A percentile compares a stretch with the other conserved stretches of the same genome.
Conservation (phyloP, 106 monocot species). For the Dioscorea dumetorum region DNA sequence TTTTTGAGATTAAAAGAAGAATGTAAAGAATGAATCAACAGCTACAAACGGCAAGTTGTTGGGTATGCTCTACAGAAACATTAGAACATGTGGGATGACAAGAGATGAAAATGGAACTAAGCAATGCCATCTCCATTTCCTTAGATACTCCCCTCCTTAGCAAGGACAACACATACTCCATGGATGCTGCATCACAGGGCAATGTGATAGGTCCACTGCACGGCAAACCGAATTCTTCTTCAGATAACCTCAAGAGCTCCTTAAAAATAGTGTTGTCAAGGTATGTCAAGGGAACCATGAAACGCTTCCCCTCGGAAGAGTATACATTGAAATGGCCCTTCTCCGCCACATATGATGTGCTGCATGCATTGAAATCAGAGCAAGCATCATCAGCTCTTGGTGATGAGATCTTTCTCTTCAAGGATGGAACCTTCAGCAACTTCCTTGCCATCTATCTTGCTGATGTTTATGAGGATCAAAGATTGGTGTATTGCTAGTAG, state of each 20-base stretch:
- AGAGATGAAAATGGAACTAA: not conserved
- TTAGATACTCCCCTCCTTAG: not conserved
- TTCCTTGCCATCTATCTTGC: too few species aligned
- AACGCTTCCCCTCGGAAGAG: not conserved
- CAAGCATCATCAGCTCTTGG: too few species aligned
- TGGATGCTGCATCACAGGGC: not conserved
- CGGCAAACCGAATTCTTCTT: slow-evolving; percentile 3
- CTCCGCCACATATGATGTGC: not conserved
- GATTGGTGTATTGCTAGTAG: too few species aligned
- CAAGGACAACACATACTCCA: not conserved
- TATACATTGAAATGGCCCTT: not conserved
- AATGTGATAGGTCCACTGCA: not conserved
- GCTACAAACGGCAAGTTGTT: too few species aligned
- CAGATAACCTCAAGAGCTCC: slow-evolving; percentile 5
- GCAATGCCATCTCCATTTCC: not conserved
- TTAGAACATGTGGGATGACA: too few species aligned
- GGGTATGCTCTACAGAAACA: too few species aligned
- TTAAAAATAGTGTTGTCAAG: not conserved
- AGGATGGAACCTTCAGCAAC: too few species aligned
- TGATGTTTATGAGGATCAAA: too few species aligned
- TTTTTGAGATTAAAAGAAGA: too few species aligned
- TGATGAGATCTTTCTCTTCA: too few species aligned
- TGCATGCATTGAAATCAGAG: too few species aligned
- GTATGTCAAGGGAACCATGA: slow-evolving; percentile 3
- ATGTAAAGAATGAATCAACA: too few species aligned